These are phyloP conservation scores for Penicillium ochrochloron DNA, from an alignment of 495 filamentous ascomycete genomes.

Conservation along the genomic window DNA sequence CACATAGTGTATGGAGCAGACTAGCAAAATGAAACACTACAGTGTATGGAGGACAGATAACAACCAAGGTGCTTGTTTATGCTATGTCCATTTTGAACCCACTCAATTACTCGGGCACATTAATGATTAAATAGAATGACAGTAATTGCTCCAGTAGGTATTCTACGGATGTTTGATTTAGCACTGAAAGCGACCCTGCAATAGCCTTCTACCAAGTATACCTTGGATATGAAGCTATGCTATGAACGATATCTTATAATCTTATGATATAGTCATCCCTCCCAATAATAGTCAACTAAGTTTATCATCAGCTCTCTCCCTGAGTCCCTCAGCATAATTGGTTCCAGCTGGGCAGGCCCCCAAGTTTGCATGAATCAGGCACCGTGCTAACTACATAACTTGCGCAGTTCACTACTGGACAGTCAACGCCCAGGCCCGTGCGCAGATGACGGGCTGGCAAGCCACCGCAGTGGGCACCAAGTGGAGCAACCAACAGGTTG, in stretches of 20 bases:
- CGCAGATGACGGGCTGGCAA: conserved; percentile 28
- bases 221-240: background rate
- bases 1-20: too few relatives aligned
- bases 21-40: conserved; percentile 1
- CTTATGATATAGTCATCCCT: background rate
- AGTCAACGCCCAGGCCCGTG: conserved; percentile 1
- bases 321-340: too few relatives aligned
- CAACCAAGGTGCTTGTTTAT: background rate
- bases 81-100: background rate
- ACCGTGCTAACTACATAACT: background rate
- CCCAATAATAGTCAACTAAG: too few relatives aligned
- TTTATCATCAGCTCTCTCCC: background rate
- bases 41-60: background rate
- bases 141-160: background rate
- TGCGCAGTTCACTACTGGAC: too few relatives aligned
- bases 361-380: conserved; percentile 11
- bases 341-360: background rate
- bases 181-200: background rate
- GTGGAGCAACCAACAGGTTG: background rate
- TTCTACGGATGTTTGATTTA: background rate
- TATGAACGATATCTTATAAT: conserved; percentile 1
- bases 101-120: too few relatives aligned
- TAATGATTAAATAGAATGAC: too few relatives aligned
- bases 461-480: conserved; percentile 4
- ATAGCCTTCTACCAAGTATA: background rate